Base-by-base conservation (phyloP, 2,329 filamentous ascomycete genomes). In the Dothistroma pini region DNA sequence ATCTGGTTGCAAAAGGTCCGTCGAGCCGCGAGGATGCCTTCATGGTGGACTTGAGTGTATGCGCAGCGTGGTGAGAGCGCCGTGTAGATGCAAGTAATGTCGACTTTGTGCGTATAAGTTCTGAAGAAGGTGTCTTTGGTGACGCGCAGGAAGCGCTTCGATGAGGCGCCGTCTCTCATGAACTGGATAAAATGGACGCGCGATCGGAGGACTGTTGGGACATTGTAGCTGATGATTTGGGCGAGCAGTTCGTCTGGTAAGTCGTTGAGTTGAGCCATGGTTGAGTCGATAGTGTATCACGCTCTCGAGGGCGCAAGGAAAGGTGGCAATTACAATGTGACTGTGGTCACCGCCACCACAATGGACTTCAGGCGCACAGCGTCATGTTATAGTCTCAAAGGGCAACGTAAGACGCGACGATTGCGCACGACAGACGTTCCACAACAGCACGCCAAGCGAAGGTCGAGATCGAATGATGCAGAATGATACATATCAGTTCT, bases 151-250 rank as follows among this genome's bases (percentile, higher is more conserved):
- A 60, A 31, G 44, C 58, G 58, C 9, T 47, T 29, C 19, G 38
- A 51, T 29, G n/a, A 21, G 29, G 58, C 58, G 32, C 51, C 32
- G n/a, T 50, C 7, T 32, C 47, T 32, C 44, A 60, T 56, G 58
- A 56, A 55, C 12, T 31, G 7, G 44, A 34, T 29, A 31, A 56
- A 56, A 44, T 60, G 53, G 52, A 50, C 16, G 44, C 53, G 58
- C 44, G 52, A 51, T 44, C 32, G 31, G 21, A 56, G 58, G 35
- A 9, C 16, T 1, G 21, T 1, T 4, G 58, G 58, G 14, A 52
- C 48, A 48, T 60, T 60, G 58, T 60, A 54, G 53, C 52, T 50
- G 53, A 60, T 54, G 58, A 60, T 60, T 16, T 56, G 53, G 32
- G 49, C 41, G 12, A 60, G 44, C 19, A 60, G 44, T 53, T 60